These are phyloP conservation scores for Venturia aucupariae DNA, from an alignment of 2,329 filamentous ascomycete genomes.

Conservation along the genomic window DNA sequence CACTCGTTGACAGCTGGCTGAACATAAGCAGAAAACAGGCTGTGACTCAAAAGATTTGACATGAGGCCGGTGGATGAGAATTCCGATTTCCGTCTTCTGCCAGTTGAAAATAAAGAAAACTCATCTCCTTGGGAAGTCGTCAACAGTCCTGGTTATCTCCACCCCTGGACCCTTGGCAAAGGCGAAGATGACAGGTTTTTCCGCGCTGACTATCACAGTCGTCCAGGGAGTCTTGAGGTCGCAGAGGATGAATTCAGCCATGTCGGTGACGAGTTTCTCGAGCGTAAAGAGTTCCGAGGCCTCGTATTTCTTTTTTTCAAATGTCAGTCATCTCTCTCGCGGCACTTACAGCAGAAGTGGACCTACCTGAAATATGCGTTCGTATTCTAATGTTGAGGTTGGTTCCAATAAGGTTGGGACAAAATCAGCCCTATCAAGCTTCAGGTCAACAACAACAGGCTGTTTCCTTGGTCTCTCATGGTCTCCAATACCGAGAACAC, in stretches of 20 bases:
- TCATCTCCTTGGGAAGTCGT: background rate
- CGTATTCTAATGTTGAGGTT: background rate
- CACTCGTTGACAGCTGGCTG: no score
- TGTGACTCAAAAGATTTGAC: no score
- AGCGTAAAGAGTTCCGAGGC: conserved; percentile 2
- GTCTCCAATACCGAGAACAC: conserved; percentile 10
- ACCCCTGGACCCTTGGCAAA: conserved; percentile 9
- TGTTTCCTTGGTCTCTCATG: conserved; percentile 13
- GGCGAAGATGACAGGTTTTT: conserved; percentile 12
- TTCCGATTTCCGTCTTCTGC: no score
- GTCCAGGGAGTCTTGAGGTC: conserved; percentile 1
- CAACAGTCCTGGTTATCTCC: background rate
- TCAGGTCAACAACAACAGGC: conserved; percentile 9
- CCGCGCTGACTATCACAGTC: conserved; percentile 4
- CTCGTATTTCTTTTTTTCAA: conserved; percentile 7
- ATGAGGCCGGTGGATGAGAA: no score
- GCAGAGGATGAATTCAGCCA: background rate
- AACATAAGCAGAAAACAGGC: no score
- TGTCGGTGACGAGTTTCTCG: background rate
- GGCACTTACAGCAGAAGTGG: no score
- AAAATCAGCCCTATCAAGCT: background rate
- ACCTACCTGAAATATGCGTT: background rate
- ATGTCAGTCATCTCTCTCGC: background rate
- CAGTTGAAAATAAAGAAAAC: no score
- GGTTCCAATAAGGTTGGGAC: background rate